phyloP scores from a whole-genome alignment of 306 rosid genomes.

The Geum urbanum region DNA sequence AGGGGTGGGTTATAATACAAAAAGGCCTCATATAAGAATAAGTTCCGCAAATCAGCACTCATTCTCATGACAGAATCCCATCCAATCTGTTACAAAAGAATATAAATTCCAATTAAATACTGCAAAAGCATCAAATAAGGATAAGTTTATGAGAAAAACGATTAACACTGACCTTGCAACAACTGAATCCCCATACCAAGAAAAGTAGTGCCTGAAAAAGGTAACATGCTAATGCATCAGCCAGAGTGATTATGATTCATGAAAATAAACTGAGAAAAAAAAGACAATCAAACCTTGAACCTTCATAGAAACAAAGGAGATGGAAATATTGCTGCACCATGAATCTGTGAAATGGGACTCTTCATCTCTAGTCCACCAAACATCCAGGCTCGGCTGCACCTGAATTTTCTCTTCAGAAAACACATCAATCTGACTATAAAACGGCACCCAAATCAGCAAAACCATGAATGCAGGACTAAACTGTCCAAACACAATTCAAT shows the following conservation, averaged over 20 bases:
- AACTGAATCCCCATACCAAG: constrained; percentile 70
- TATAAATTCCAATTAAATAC: not conserved
- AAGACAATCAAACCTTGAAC: constrained; percentile 64
- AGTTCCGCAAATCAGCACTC: constrained; percentile 83
- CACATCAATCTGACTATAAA: not conserved
- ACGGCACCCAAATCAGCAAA: no score
- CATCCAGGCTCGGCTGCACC: constrained; percentile 44
- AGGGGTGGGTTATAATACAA: constrained; percentile 95
- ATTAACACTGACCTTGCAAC: constrained; percentile 74
- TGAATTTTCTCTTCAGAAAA: constrained; percentile 20
- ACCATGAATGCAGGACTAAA: no score
- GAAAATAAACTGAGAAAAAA: not conserved
- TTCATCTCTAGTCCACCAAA: constrained; percentile 31
- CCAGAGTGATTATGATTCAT: no score
- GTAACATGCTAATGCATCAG: not conserved
- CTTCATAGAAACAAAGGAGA: constrained; percentile 76
- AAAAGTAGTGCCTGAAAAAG: constrained; percentile 62
- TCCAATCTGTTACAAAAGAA: constrained; percentile 50
- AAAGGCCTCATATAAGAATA: constrained; percentile 93
- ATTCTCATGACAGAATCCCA: constrained; percentile 98
- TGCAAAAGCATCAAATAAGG: not conserved
- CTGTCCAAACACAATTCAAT: not conserved
- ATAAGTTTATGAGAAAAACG: not conserved
- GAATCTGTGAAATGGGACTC: constrained; percentile 35
- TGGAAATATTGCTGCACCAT: constrained; percentile 47